phyloP scores from a whole-genome alignment of 352 stramenopile genomes.

The Phytopythium oedochilum region DNA sequence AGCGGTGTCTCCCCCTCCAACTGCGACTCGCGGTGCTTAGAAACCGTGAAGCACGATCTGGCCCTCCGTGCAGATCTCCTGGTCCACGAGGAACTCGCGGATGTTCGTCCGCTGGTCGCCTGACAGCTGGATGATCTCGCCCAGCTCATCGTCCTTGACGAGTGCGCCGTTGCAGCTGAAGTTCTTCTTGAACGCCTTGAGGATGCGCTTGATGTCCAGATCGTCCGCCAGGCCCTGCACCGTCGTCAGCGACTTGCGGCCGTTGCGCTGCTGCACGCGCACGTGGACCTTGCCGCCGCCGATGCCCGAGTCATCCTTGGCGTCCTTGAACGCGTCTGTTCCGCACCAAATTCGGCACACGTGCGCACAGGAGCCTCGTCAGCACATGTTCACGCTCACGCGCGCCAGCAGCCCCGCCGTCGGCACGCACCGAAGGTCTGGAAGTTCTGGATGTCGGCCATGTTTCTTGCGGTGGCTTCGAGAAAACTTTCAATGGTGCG shows the following conservation, averaged over 20 bases:
- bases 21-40: constrained; percentile 52
- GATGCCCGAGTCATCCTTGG: constrained; percentile 84
- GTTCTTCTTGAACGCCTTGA: constrained; percentile 99
- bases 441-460: constrained; percentile 89
- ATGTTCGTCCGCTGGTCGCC: constrained; percentile 99
- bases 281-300: constrained; percentile 94
- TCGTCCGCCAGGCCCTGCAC: constrained; percentile 97
- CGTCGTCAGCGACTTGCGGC: constrained; percentile 99
- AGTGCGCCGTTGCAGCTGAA: constrained; percentile 99
- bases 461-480: constrained; percentile 19
- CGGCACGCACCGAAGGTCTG: constrained; percentile 75
- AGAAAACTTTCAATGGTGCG: constrained; percentile 34
- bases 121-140: constrained; percentile 99
- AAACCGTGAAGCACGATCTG: constrained; percentile 98
- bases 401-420: not conserved
- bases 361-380: constrained; percentile 1
- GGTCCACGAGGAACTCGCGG: constrained; percentile 98
- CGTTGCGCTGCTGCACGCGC: constrained; percentile 99
- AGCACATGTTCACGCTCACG: not conserved
- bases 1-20: not conserved
- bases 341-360: constrained; percentile 6
- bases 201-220: constrained; percentile 98
- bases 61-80: constrained; percentile 97
- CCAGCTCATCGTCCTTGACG: constrained; percentile 96
- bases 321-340: constrained; percentile 83